These are phyloP conservation scores for Phytomonas serpens DNA, from an alignment of 208 protist species.

Conservation along the genomic window DNA sequence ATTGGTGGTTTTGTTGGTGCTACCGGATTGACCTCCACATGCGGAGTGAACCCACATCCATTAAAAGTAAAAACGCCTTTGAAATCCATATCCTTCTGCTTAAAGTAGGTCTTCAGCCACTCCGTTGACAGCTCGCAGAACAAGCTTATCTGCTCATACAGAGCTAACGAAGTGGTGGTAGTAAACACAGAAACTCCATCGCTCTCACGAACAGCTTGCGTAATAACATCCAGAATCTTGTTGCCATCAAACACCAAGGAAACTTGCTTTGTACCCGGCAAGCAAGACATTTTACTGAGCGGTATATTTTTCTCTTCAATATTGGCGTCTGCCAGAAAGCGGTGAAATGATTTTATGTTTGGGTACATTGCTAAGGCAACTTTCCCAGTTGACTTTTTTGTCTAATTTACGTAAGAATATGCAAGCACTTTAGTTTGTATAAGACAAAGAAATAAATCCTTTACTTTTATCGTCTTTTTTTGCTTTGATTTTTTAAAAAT, in stretches of 20 bases:
- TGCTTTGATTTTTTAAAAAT: not conserved
- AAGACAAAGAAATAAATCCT: not conserved
- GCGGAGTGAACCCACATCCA: constrained; percentile 36
- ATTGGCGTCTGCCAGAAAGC: constrained; percentile 49
- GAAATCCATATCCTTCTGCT: constrained; percentile 16
- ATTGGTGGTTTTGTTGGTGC: constrained; percentile 16
- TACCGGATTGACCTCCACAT: constrained; percentile 20
- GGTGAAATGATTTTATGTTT: constrained; percentile 18
- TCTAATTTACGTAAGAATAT: not conserved
- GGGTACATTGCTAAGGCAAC: constrained; percentile 1
- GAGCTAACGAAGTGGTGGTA: constrained; percentile 45
- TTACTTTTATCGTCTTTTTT: not conserved
- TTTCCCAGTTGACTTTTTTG: constrained; percentile 2
- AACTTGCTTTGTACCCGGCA: constrained; percentile 44
- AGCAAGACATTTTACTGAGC: constrained; percentile 31
- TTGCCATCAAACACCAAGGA: constrained; percentile 70
- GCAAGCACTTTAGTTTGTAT: not conserved
- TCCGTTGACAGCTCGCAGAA: constrained; percentile 21
- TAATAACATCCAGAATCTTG: constrained; percentile 69
- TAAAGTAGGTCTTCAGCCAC: constrained; percentile 16
- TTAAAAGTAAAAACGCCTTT: constrained; percentile 55
- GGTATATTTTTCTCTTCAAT: constrained; percentile 56
- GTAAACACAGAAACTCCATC: constrained; percentile 63
- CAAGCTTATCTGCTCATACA: constrained; percentile 51
- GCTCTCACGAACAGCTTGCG: constrained; percentile 39